phyloP scores from a whole-genome alignment of 345 rosid genomes.

The Populus tremula region DNA sequence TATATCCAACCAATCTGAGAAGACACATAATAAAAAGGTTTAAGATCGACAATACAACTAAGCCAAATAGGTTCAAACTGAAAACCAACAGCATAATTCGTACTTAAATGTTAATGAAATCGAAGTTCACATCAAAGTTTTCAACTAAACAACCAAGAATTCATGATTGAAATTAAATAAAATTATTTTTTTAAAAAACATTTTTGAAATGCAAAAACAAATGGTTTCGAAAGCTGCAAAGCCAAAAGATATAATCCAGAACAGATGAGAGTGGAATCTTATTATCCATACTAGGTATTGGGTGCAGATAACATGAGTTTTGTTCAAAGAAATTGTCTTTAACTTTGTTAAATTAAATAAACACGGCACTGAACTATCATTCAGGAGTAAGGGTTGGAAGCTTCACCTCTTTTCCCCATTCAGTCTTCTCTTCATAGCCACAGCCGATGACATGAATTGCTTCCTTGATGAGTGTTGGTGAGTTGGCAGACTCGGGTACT shows the following conservation, averaged over 20 bases:
- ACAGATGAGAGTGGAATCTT: background rate
- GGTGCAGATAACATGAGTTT: background rate
- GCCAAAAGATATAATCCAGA: background rate
- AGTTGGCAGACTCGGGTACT: conserved; percentile 79
- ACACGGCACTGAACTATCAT: background rate
- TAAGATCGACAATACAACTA: background rate
- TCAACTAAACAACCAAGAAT: background rate
- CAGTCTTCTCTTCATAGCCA: conserved; percentile 91
- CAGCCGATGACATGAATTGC: conserved; percentile 97
- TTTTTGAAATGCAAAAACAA: no score
- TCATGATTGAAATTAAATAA: background rate
- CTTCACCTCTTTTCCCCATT: conserved; percentile 96
- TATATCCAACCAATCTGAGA: conserved; percentile 96
- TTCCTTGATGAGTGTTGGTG: conserved; percentile 82
- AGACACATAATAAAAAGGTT: conserved; percentile 2
- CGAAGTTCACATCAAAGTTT: background rate
- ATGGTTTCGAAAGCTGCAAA: background rate
- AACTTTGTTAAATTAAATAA: background rate
- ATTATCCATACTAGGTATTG: background rate
- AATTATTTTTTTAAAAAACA: no score
- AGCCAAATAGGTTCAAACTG: background rate
- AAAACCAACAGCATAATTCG: background rate
- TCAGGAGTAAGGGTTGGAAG: background rate
- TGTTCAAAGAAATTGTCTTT: background rate
- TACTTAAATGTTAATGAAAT: background rate